Conservation (phyloP, 768 basidiomycete genomes). For the Agrocybe pediades region DNA sequence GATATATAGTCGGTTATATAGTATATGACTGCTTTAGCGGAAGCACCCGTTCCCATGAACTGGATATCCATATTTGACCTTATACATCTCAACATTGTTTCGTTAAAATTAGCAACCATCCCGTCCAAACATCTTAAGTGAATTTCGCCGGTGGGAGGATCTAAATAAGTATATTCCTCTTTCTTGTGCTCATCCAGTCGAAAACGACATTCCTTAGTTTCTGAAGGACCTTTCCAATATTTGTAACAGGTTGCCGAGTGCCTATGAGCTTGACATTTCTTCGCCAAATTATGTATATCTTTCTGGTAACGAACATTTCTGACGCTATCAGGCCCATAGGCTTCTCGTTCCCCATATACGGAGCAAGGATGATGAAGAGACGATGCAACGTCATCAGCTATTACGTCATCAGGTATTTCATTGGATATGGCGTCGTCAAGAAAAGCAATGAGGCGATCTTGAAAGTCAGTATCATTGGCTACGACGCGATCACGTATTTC, state of each 20-base stretch:
- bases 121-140: no score
- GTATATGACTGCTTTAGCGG: no score
- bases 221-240: constrained; percentile 28
- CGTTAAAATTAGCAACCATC: no score
- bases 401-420: constrained; percentile 3
- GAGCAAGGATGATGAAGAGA: constrained; percentile 14
- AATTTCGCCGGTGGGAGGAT: no score
- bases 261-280: constrained; percentile 30
- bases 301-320: not conserved
- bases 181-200: constrained; percentile 24
- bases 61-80: no score
- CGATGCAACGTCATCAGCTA: not conserved
- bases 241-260: constrained; percentile 41
- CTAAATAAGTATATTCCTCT: no score
- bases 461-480: constrained; percentile 7
- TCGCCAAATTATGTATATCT: constrained; percentile 18
- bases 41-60: no score
- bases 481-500: constrained; percentile 19
- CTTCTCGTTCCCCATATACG: not conserved
- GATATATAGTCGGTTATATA: no score
- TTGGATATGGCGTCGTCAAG: constrained; percentile 13
- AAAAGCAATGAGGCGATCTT: constrained; percentile 4
- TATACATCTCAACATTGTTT: no score
- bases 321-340: not conserved
- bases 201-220: constrained; percentile 30